phyloP scores from a whole-genome alignment of 495 filamentous ascomycete species.

The Chaetomium fimeti region DNA sequence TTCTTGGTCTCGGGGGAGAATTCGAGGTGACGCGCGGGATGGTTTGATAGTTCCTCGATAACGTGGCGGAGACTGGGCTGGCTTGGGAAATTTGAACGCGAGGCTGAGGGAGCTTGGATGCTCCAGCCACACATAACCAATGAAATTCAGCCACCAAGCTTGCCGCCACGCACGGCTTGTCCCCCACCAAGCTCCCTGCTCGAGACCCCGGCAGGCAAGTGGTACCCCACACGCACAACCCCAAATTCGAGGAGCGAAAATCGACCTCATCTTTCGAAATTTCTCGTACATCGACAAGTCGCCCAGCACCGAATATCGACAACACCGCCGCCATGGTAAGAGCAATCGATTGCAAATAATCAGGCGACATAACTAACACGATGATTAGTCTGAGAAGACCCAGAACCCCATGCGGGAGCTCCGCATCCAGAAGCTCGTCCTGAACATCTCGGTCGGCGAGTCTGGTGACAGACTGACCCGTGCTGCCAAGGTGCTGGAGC shows the following conservation, averaged over 20 bases:
- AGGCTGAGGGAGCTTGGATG: constrained; percentile 35
- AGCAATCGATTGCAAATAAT: not conserved
- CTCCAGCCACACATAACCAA: constrained; percentile 30
- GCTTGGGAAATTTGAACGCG: constrained; percentile 32
- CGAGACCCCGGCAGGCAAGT: constrained; percentile 2
- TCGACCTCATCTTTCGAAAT: constrained; percentile 28
- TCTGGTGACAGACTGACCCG: constrained; percentile 99
- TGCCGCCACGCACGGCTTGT: constrained; percentile 21
- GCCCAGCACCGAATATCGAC: constrained; percentile 29
- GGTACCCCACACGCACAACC: constrained; percentile 34
- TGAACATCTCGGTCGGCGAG: constrained; percentile 99
- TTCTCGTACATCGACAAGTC: constrained; percentile 22
- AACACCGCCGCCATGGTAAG: constrained; percentile 36
- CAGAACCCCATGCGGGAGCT: constrained; percentile 99
- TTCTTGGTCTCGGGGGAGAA: constrained; percentile 32
- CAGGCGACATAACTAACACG: constrained; percentile 26
- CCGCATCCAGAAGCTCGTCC: constrained; percentile 99
- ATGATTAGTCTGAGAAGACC: constrained; percentile 64
- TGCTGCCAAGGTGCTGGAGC: constrained; percentile 99
- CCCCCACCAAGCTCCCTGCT: constrained; percentile 28
- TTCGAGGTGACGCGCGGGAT: constrained; percentile 40
- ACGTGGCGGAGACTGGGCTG: constrained; percentile 16
- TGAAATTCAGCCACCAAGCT: constrained; percentile 12
- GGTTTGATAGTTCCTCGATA: constrained; percentile 24
- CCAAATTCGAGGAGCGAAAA: constrained; percentile 32